Base-by-base conservation (phyloP, 129 eudicot genomes). In the Tanacetum coccineum region DNA sequence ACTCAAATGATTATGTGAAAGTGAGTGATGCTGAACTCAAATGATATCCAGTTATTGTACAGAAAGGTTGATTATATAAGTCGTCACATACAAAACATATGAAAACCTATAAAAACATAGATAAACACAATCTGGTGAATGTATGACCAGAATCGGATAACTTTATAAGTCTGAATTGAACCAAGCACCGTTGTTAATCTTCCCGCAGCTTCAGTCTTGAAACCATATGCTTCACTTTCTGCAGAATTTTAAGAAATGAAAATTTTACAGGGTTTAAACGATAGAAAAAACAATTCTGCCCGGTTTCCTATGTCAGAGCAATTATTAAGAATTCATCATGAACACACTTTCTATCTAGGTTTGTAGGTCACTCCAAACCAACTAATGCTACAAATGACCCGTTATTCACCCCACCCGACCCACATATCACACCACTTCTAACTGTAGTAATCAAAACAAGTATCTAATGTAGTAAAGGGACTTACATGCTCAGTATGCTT, bases 401-500 rank as follows among this genome's bases (percentile, higher is more conserved):
- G 9, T 51, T 30, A 67, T 36, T 49, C 62, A 52, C 39, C 51
- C 21, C 19, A 3, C 15, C 25, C 18, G 17, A 54, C 25, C 13
- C 6, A 19, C 6, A 28, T 9, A 15, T 61, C 42, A 36, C 19
- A 32, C 18, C 52, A 62, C 52, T 19, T 45, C 10, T 59, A 30
- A 62, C 15, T 22, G 15, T 9, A 15, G 66, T 36, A 39, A 57
- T 11, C 21, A 62, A 62, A 42, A 19, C 15, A 62, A 42, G 12
- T 21, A 42, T 3, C 47, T 58, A 57, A 70, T 25, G 46, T 56
- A 19, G 52, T 19, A 56, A 45, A 12, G 45, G 71, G 36, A 83
- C 87, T 75, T 32, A 93, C 98, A 82, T 93, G 98, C 74, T 93
- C 98, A 3, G 92, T 73, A 66, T 93, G 98, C 79, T 81, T 96